Evolutionary conservation across 176 grass and related monocot species (phyloP).

Genomic region (Coix lacrymajobi): DNA sequence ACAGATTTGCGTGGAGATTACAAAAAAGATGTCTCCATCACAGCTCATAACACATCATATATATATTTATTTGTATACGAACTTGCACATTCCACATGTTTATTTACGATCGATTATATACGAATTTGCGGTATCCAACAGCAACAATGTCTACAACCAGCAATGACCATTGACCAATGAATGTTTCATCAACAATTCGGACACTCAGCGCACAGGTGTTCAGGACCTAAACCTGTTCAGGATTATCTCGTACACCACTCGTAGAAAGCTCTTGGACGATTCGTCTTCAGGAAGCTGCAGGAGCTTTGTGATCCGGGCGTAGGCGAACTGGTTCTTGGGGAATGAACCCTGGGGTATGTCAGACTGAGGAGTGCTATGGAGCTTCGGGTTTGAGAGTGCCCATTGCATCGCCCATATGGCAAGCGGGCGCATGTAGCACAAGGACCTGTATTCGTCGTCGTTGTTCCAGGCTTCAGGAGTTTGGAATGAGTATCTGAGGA

Average conservation of each 20-base stretch:
- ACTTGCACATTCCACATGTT: neutral
- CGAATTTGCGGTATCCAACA: neutral
- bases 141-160: neutral
- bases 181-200: neutral
- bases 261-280: slow-evolving; percentile 48
- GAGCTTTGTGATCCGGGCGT: slow-evolving; percentile 64
- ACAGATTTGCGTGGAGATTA: neutral
- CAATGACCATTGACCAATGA: neutral
- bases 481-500: slow-evolving; percentile 81
- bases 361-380: slow-evolving; percentile 28
- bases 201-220: slow-evolving; percentile 10
- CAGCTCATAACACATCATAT: neutral
- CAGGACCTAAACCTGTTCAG: slow-evolving; percentile 46
- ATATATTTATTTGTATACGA: neutral
- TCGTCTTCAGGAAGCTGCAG: slow-evolving; percentile 71
- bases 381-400: slow-evolving; percentile 67
- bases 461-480: slow-evolving; percentile 98
- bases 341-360: slow-evolving; percentile 36
- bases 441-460: slow-evolving; percentile 64
- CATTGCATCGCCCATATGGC: slow-evolving; percentile 96
- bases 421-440: slow-evolving; percentile 96
- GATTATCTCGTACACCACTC: slow-evolving; percentile 78
- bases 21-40: neutral
- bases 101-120: neutral
- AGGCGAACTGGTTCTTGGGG: slow-evolving; percentile 52